Base-by-base conservation (phyloP, 78 protist species). In the Acrasis kona region DNA sequence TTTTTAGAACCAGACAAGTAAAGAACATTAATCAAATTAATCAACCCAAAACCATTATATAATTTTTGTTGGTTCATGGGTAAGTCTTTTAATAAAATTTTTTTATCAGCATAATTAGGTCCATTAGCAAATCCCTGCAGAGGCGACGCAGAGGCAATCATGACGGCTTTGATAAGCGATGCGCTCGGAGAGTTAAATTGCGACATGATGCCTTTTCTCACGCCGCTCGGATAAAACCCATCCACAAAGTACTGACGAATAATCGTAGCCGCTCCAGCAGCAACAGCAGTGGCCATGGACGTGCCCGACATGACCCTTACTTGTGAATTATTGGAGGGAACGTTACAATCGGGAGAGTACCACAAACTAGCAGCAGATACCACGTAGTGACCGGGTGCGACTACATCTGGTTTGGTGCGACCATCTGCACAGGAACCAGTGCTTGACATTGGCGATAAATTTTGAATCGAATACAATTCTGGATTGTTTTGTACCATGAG, bases 261-360 rank as follows among this genome's bases (percentile, higher is more conserved):
- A 27, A 80, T 10, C 3, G 34, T 57, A 9, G 85, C 82, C 36
- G 64, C 3, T 28, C 65, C 69, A 4, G 85, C 41, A 19, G 29
- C 85, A 10, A 74, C 30, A 27, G 85, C 77, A 19, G 82, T 28
- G 7, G 82, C 77, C 85, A 76, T 76, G 10, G 50, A 5, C n/a
- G 85, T 76, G 1, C 82, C 85, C n/a, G n/a, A n/a, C n/a, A n/a
- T n/a, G 28, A 34, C 37, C 4, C 10, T 8, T 5, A 32, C 50
- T n/a, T n/a, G n/a, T n/a, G n/a, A n/a, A n/a, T n/a, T n/a, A n/a
- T n/a, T n/a, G n/a, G n/a, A n/a, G n/a, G n/a, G n/a, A n/a, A n/a
- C n/a, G n/a, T n/a, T n/a, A n/a, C n/a, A n/a, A n/a, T n/a, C n/a
- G n/a, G n/a, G n/a, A n/a, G n/a, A n/a, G n/a, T n/a, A n/a, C n/a